A percentile compares a stretch with the other conserved stretches of the same genome.
Evolutionary conservation across 2,329 filamentous ascomycete species (phyloP).

Genomic region (Lasiodiplodia sp.): DNA sequence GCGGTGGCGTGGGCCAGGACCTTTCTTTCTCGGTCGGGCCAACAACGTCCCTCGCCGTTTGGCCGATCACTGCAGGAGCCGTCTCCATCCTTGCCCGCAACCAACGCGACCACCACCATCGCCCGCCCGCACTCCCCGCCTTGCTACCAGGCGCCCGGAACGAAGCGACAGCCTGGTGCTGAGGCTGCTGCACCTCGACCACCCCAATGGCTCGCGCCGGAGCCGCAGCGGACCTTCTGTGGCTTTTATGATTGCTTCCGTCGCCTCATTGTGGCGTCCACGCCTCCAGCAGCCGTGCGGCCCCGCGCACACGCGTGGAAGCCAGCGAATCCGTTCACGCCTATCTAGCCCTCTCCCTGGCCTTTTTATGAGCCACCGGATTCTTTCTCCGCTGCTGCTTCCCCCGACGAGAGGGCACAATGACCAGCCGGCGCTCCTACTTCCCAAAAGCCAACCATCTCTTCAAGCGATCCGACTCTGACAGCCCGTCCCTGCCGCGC

Average conservation of each 20-base stretch:
- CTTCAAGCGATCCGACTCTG: not conserved
- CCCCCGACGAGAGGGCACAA: not conserved
- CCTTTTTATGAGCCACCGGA: not conserved
- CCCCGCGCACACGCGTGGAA: constrained; percentile 3
- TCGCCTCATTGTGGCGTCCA: not conserved
- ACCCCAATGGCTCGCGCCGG: not conserved
- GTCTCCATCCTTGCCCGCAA: not conserved
- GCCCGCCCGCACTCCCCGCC: not conserved
- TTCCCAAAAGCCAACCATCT: constrained; percentile 31
- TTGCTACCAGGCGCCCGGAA: not conserved
- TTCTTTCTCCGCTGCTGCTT: not conserved
- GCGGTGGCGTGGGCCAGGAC: too few species aligned
- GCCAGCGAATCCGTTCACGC: not conserved
- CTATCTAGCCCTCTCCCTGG: not conserved
- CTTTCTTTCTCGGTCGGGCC: too few species aligned
- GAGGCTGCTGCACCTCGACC: constrained; percentile 1
- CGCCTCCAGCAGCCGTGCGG: not conserved
- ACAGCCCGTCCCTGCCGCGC: constrained; percentile 1
- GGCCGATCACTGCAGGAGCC: too few species aligned
- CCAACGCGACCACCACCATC: not conserved
- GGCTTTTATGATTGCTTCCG: constrained; percentile 2
- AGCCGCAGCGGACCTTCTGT: not conserved
- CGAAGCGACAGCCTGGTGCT: too few species aligned
- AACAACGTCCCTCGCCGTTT: too few species aligned
- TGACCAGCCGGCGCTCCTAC: constrained; percentile 23